Base-by-base conservation (phyloP, 139 green algal species). In the Asterochloris sp. region DNA sequence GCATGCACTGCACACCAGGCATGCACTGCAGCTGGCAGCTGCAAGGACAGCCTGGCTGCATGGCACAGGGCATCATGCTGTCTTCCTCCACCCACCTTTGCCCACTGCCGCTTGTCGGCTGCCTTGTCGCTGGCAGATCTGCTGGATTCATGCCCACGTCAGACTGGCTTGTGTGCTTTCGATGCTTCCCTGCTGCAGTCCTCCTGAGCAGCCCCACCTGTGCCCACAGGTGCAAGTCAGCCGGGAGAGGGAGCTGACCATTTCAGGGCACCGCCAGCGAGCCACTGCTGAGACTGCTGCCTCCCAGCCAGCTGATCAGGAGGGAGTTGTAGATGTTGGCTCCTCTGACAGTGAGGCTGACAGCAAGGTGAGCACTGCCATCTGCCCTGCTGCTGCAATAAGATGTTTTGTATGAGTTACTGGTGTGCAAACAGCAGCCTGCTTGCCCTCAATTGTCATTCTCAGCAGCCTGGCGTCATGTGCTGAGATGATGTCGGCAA, bases 171-270 rank as follows among this genome's bases (percentile, higher is more conserved):
- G 19, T 54, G 38, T 54, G 38, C 38, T 10, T 54, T n/a, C n/a
- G n/a, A n/a, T 54, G 38, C 4, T 54, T 6, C 38, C 38, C 38
- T 10, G 13, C 69, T 26, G n/a, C 21, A 27, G 0, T 4, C 11
- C n/a, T 24, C 16, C 11, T 54, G 38, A 54, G 38, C 38, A 54
- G 38, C 6, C 38, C 6, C 38, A 54, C 38, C 38, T 54, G 38
- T 54, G 38, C 38, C 38, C 24, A 24, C 79, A 83, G 79, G 79
- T 83, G 1, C 79, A 83, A 61, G 69, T 76, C 47, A 83, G 77
- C 79, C 77, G 77, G 47, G 79, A 83, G 13, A 21, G 79, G 21
- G 61, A 29, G 68, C 68, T 83, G 67, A 83, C 67, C 54, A 83
- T 83, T 15, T 78, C 67, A 62, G 76, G 76, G 1, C 47, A 80